Base-by-base conservation (phyloP, 768 basidiomycete species). In the Crassisporium funariophilum region DNA sequence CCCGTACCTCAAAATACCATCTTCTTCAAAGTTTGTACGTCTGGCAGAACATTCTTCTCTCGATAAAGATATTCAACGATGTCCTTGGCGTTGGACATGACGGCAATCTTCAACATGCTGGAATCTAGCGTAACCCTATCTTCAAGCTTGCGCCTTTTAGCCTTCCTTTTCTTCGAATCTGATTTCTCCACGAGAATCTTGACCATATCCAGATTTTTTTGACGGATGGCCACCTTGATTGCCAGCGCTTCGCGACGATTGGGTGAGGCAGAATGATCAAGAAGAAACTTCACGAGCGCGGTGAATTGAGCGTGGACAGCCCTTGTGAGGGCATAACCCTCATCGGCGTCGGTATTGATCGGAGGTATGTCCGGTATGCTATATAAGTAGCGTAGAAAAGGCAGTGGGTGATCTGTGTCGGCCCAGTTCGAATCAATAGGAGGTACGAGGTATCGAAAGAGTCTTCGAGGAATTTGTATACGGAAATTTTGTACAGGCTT, bases 301-400 rank as follows among this genome's bases (percentile, higher is more conserved):
- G 74, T 44, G 52, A 85, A 84, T 16, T 71, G 70, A 0, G 78
- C 82, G 27, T 84, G 73, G 1, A 92, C 88, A 1, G 94, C 91
- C 53, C 80, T 83, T 12, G 82, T 83, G 31, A 97, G 80, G 0
- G 87, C 84, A 59, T 94, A 97, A 1, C 94, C 95, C 2, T 79
- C 74, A 63, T 89, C 75, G 6, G 88, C 79, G 62, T 95, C 81
- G 10, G 76, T 59, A 22, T 83, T 69, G 1, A 82, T 77, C 1
- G 56, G 46, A 16, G 74, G 56, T 13, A 76, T 60, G 6, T 59
- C 65, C 5, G 77, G 68, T 7, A 60, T 61, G 17, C 60, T 49
- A 56, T 77, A 83, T 13, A 91, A 68, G 55, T 78, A 78, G 33
- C 70, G 76, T 4, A 91, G 75, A 42, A 86, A 78, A 0, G 86